Conservation (phyloP, 2,329 filamentous ascomycete species). For the Aschersonia sp. region DNA sequence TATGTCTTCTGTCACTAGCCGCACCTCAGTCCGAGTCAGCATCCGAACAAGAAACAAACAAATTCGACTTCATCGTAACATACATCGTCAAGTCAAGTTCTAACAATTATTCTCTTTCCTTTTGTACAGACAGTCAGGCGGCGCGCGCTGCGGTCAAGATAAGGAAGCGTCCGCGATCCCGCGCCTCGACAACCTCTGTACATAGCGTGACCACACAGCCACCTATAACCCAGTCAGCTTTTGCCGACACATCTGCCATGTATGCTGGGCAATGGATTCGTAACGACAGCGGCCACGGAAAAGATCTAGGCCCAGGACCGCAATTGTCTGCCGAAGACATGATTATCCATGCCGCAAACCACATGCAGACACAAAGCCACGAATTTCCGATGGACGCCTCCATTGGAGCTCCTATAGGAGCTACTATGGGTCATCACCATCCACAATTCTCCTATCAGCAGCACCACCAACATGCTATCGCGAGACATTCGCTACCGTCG, state of each 20-base stretch:
- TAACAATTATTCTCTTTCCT: slow-evolving; percentile 1
- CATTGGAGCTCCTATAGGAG: slow-evolving; percentile 25
- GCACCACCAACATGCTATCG: slow-evolving; percentile 18
- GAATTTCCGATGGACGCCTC: slow-evolving; percentile 34
- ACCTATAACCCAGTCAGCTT: slow-evolving; percentile 31
- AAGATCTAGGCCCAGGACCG: slow-evolving; percentile 25
- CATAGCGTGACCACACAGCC: slow-evolving; percentile 38
- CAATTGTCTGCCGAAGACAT: slow-evolving; percentile 44
- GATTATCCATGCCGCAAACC: slow-evolving; percentile 41
- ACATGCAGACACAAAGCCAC: slow-evolving; percentile 36
- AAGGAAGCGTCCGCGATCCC: slow-evolving; percentile 36
- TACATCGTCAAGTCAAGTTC: slow-evolving; percentile 3
- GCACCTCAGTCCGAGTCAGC: slow-evolving; percentile 1
- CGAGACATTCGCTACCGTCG: slow-evolving; percentile 36
- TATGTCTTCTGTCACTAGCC: slow-evolving; percentile 12
- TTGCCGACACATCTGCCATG: slow-evolving; percentile 26
- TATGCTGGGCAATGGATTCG: slow-evolving; percentile 36
- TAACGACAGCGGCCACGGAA: slow-evolving; percentile 27
- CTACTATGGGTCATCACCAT: slow-evolving; percentile 23
- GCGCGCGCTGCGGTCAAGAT: slow-evolving; percentile 22
- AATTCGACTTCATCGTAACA: background rate
- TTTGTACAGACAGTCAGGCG: slow-evolving; percentile 13
- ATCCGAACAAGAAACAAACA: slow-evolving; percentile 3
- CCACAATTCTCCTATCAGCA: slow-evolving; percentile 15
- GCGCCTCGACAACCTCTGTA: slow-evolving; percentile 41